Conservation (phyloP, 306 rosid genomes). For the Quercus suber region DNA sequence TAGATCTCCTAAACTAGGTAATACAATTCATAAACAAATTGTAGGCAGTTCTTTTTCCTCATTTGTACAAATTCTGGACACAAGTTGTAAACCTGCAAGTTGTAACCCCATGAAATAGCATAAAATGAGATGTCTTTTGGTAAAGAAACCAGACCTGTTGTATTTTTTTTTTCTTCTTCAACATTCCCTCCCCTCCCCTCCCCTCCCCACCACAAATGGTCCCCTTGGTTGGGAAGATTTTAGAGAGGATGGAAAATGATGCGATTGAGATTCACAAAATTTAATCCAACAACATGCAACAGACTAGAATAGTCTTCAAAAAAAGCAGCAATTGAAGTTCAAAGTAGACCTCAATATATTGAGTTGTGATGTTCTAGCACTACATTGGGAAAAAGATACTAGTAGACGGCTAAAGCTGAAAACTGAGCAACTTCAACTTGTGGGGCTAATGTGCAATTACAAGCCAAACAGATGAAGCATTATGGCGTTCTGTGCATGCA, state of each 20-base stretch:
- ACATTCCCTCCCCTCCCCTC: too few relatives aligned
- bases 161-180: neutral
- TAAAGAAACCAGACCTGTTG: neutral
- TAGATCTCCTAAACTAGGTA: slow-evolving; percentile 15
- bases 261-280: too few relatives aligned
- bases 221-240: too few relatives aligned
- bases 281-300: neutral
- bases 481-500: slow-evolving; percentile 96
- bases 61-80: neutral
- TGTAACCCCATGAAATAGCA: neutral
- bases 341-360: neutral
- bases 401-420: neutral
- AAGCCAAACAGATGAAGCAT: slow-evolving; percentile 85
- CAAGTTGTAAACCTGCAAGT: neutral
- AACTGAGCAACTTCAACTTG: neutral
- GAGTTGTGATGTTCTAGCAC: neutral
- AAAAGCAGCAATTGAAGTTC: neutral
- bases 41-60: neutral
- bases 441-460: slow-evolving; percentile 13
- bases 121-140: neutral
- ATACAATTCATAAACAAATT: neutral
- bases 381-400: neutral
- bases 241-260: too few relatives aligned
- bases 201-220: too few relatives aligned
- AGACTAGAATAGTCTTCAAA: neutral